Evolutionary conservation across 805 yeast genomes (phyloP), one percentile per base, ranked within the genome.

Genomic region (Lipomyces kockii): DNA sequence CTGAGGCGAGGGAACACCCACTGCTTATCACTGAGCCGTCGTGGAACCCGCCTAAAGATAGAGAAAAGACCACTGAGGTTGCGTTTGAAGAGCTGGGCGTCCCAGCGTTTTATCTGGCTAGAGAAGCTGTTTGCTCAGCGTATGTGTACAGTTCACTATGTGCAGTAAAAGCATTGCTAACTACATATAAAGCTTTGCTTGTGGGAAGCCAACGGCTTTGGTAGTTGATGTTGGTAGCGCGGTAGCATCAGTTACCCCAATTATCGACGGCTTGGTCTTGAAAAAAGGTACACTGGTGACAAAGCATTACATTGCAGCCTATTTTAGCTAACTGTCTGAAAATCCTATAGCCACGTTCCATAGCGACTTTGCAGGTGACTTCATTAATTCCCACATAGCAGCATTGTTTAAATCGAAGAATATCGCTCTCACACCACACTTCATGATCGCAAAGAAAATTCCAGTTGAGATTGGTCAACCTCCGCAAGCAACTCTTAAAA

Each of bases 351-450:
- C 72, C 11, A 60, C 72, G 3, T 80, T 84, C 68, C 89, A 86
- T 76, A 85, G 91, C 17, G 87, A 86, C 73, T 90, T 84, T 76
- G 97, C 93, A 2, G 98, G 98, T 9, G 94, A 92, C 76, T 93
- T 89, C 76, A 77, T 90, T 64, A 90, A 89, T 76, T 82, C 86
- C 61, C 91, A 90, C 78, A 80, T 87, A 1, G 77, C 84, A 71
- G 81, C 85, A 61, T 85, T 79, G 73, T 82, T 83, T 69, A 78
- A 80, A 65, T 71, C 79, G 53, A 77, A 76, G 66, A 67, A 76
- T 60, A 79, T 80, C 59, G 66, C 75, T 27, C 73, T 76, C 22
- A 76, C 76, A 17, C 79, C 80, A 5, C 77, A 76, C 20, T 79
- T 76, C 65, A 75, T 77, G 65, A 76, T 83, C 51, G 60, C 77